phyloP scores from a whole-genome alignment of 495 filamentous ascomycete genomes.

The Xylaria nigripes region DNA sequence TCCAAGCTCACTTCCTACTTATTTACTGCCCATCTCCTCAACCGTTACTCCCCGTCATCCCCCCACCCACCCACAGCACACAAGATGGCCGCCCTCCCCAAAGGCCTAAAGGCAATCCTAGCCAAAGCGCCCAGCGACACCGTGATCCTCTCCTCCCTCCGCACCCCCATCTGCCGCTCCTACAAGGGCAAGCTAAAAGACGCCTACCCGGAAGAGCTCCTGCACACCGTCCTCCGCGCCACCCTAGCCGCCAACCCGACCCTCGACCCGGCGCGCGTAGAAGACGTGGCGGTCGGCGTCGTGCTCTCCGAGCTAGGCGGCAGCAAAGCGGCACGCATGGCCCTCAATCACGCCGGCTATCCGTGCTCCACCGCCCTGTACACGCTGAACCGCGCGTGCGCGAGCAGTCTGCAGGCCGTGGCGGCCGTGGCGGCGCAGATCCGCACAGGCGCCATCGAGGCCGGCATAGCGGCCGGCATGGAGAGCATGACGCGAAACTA shows the following conservation, averaged over 20 bases:
- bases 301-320: slow-evolving; percentile 88
- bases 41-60: no score
- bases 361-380: slow-evolving; percentile 63
- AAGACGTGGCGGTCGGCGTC: slow-evolving; percentile 79
- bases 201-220: slow-evolving; percentile 83
- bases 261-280: slow-evolving; percentile 60
- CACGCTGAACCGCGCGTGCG: slow-evolving; percentile 83
- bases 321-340: slow-evolving; percentile 86
- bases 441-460: slow-evolving; percentile 57
- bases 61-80: background rate
- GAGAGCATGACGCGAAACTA: slow-evolving; percentile 93
- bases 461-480: slow-evolving; percentile 86
- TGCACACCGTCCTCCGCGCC: slow-evolving; percentile 71
- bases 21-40: no score
- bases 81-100: slow-evolving; percentile 29
- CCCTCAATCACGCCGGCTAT: slow-evolving; percentile 71
- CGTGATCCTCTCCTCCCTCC: slow-evolving; percentile 81
- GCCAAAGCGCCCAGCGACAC: slow-evolving; percentile 72
- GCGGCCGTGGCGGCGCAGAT: slow-evolving; percentile 64
- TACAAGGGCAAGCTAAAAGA: slow-evolving; percentile 79
- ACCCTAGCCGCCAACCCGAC: slow-evolving; percentile 69
- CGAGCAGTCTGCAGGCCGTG: slow-evolving; percentile 67
- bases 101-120: slow-evolving; percentile 67
- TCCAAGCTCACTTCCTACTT: no score
- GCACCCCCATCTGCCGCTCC: slow-evolving; percentile 75